Evolutionary conservation across 163 green algal genomes (phyloP), one percentile per base, ranked within the genome.

Genomic region (Trebouxiophyceae sp.): DNA sequence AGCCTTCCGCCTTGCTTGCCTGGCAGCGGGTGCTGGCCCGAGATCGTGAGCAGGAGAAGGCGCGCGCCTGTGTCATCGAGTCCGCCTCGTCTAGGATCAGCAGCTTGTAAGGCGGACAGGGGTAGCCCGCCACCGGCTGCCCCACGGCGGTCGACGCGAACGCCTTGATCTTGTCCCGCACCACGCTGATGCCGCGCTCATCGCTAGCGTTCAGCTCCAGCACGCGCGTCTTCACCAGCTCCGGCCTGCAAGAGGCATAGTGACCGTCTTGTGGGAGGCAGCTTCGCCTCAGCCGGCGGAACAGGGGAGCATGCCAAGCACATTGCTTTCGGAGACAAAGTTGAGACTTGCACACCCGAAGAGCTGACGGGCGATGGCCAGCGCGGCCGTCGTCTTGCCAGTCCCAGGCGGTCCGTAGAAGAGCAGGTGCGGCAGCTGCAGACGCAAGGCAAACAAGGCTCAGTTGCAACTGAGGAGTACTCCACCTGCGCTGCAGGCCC

Each of bases 11-110:
- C n/a, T n/a, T n/a, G n/a, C n/a, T n/a, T n/a, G n/a, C n/a, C n/a
- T n/a, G n/a, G n/a, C n/a, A n/a, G n/a, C n/a, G n/a, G n/a, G n/a
- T n/a, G n/a, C n/a, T n/a, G n/a, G n/a, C n/a, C n/a, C n/a, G n/a
- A n/a, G n/a, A n/a, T n/a, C n/a, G n/a, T n/a, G n/a, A n/a, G n/a
- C n/a, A n/a, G n/a, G n/a, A n/a, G n/a, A n/a, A n/a, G n/a, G n/a
- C n/a, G n/a, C 65, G 28, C 66, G 87, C 90, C 70, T 85, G 78
- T 4, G 93, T 97, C 93, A 98, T 98, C 20, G 86, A 89, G 76
- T 99, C 93, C 12, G 91, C 88, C 74, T 99, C 93, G 65, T 98
- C 93, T 29, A 99, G 79, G 33, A 98, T 97, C 66, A 97, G 83
- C 56, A 98, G 81, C 79, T 97, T 97, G 83, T 89, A 97, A 3